phyloP scores from a whole-genome alignment of 1,139 yeast species.

The Yamadazyma atmosphaerica region DNA sequence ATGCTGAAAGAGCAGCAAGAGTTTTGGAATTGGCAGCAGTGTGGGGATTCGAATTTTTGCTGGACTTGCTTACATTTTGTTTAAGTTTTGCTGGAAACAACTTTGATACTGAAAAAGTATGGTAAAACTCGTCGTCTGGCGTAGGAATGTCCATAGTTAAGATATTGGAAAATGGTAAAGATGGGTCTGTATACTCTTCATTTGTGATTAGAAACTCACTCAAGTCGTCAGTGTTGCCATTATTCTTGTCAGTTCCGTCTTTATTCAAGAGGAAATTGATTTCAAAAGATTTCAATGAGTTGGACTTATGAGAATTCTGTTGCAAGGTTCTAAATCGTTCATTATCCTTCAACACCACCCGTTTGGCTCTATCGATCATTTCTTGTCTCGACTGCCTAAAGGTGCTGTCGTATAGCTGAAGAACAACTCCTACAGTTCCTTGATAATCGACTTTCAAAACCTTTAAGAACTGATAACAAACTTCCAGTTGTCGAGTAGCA shows the following conservation, averaged over 20 bases:
- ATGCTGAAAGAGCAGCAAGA: neutral
- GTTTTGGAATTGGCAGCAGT: neutral
- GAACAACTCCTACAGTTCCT: constrained; percentile 13
- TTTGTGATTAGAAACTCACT: constrained; percentile 9
- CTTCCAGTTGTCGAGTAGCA: constrained; percentile 13
- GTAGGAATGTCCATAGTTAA: constrained; percentile 15
- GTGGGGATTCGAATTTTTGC: too few relatives aligned
- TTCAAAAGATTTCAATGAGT: constrained; percentile 11
- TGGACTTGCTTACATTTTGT: too few relatives aligned
- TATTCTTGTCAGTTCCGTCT: constrained; percentile 1
- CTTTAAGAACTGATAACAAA: constrained; percentile 13
- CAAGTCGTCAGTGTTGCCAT: neutral
- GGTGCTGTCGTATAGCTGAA: constrained; percentile 12
- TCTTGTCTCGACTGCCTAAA: constrained; percentile 3
- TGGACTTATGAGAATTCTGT: constrained; percentile 1
- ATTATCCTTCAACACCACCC: constrained; percentile 12
- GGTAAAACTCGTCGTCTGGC: constrained; percentile 9
- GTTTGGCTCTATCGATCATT: constrained; percentile 9
- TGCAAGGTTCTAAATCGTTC: constrained; percentile 7
- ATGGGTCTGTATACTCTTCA: constrained; percentile 11
- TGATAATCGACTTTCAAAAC: constrained; percentile 16
- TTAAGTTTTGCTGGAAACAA: constrained; percentile 15
- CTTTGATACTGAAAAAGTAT: constrained; percentile 11
- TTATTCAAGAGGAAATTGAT: constrained; percentile 17
- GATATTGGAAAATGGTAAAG: constrained; percentile 16